These are phyloP conservation scores for Globisporangium cystogenes DNA, from an alignment of 352 stramenopile species.

Conservation along the genomic window DNA sequence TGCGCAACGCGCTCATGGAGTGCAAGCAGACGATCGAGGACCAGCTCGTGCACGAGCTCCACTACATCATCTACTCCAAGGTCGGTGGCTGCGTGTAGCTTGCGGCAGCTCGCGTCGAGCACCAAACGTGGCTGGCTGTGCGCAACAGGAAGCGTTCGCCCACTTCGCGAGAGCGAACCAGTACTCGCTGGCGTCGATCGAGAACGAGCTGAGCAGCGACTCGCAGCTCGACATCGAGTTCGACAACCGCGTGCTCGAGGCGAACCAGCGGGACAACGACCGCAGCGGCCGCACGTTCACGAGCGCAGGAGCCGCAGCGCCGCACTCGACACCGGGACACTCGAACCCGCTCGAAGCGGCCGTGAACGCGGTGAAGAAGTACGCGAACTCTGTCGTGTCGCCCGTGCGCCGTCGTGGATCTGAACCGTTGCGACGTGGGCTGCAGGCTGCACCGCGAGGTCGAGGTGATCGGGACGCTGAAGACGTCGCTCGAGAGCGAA, in stretches of 20 bases:
- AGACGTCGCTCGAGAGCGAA: constrained; percentile 61
- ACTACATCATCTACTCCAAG: constrained; percentile 72
- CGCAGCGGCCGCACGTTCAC: constrained; percentile 16
- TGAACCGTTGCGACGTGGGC: neutral
- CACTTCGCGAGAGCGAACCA: constrained; percentile 64
- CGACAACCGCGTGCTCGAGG: constrained; percentile 41
- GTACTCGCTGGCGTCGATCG: constrained; percentile 61
- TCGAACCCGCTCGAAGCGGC: constrained; percentile 45
- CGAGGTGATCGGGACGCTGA: constrained; percentile 70
- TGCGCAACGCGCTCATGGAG: constrained; percentile 79
- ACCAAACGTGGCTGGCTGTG: too few species aligned
- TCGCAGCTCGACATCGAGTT: constrained; percentile 54
- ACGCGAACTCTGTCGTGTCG: constrained; percentile 1
- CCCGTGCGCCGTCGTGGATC: too few species aligned
- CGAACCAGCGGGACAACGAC: constrained; percentile 20
- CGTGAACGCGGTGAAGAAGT: constrained; percentile 69
- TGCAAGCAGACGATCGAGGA: constrained; percentile 84
- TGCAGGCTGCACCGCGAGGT: constrained; percentile 67
- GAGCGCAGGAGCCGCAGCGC: constrained; percentile 4
- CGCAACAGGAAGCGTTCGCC: constrained; percentile 40
- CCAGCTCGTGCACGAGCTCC: constrained; percentile 63
- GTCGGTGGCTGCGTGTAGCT: too few species aligned
- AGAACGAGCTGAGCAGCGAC: constrained; percentile 67
- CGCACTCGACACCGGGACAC: constrained; percentile 1
- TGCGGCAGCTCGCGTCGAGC: too few species aligned